A percentile compares a stretch with the other conserved stretches of the same genome.
Evolutionary conservation across 1,139 yeast genomes (phyloP).

Genomic region (Suhomyces wounanorum): DNA sequence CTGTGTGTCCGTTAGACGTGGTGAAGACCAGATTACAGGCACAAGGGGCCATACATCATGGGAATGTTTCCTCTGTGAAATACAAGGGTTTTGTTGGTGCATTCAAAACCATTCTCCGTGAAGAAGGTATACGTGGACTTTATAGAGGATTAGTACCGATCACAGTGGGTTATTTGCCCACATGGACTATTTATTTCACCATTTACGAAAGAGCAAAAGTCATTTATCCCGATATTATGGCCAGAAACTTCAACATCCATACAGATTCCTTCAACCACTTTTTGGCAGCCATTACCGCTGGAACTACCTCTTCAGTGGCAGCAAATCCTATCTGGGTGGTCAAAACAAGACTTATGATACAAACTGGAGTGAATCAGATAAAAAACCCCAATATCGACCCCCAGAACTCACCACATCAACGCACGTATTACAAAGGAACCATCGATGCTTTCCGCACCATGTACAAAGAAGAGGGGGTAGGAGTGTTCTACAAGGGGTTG

Average conservation of each 20-base stretch:
- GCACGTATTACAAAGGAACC: constrained; percentile 68
- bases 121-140: constrained; percentile 82
- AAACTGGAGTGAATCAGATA: constrained; percentile 48
- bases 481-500: constrained; percentile 87
- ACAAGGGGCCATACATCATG: constrained; percentile 30
- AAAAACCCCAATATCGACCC: constrained; percentile 18
- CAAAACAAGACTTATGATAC: constrained; percentile 91
- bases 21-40: constrained; percentile 51
- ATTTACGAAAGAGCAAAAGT: constrained; percentile 80
- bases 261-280: constrained; percentile 65
- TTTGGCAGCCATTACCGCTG: constrained; percentile 85
- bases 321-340: constrained; percentile 99
- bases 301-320: constrained; percentile 78
- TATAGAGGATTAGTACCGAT: constrained; percentile 93
- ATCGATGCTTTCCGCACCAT: constrained; percentile 80
- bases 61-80: constrained; percentile 11
- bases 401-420: constrained; percentile 9
- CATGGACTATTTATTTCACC: constrained; percentile 95
- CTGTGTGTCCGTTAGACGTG: constrained; percentile 51
- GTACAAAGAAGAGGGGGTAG: constrained; percentile 75
- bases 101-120: constrained; percentile 59
- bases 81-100: constrained; percentile 39
- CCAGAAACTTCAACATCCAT: constrained; percentile 31
- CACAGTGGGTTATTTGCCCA: constrained; percentile 90
- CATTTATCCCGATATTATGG: constrained; percentile 39